Base-by-base conservation (phyloP, 1,139 yeast species). In the Hyphopichia pseudoburtonii region DNA sequence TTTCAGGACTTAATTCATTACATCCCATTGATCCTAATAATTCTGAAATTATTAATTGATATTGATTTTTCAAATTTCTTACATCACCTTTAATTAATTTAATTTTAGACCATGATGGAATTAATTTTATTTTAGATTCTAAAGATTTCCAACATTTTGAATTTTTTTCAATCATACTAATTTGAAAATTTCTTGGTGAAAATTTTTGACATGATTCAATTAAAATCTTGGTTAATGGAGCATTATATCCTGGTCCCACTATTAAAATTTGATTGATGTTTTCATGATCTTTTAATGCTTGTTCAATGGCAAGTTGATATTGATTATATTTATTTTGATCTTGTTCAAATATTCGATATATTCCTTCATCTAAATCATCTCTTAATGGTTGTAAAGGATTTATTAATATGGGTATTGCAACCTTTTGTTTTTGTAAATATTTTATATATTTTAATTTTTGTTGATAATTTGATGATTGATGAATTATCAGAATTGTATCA, bases 11-110 rank as follows among this genome's bases (percentile, higher is more conserved):
- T 12, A 86, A 67, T 54, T 90, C 97, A 57, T 90, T 90, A 57
- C 94, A 92, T 1, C 95, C 97, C 63, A 89, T 84, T 5, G 96
- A 86, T 2, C 97, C 97, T 19, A 90, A 59, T 22, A 90, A 65
- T 55, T 90, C 97, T 30, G 95, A 84, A 1, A 90, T 70, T 11
- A 89, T 73, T 31, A 89, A 54, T 50, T 85, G 75, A 36, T 73
- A 68, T 9, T 32, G 17, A 26, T 69, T 14, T 5, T 55, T 41
- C 73, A 80, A 74, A 3, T 50, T 43, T 21, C 89, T 63, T 59
- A 81, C 76, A 57, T 88, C 95, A 6, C 64, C 68, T 34, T 69
- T 59, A 2, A 82, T 53, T 4, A 88, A 58, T 6, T 67, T 56
- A 1, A 86, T 82, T 11, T 60, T 52, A 8, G 55, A 48, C 86